phyloP scores from a whole-genome alignment of 78 protist species.

The Dictyostelium purpureum region DNA sequence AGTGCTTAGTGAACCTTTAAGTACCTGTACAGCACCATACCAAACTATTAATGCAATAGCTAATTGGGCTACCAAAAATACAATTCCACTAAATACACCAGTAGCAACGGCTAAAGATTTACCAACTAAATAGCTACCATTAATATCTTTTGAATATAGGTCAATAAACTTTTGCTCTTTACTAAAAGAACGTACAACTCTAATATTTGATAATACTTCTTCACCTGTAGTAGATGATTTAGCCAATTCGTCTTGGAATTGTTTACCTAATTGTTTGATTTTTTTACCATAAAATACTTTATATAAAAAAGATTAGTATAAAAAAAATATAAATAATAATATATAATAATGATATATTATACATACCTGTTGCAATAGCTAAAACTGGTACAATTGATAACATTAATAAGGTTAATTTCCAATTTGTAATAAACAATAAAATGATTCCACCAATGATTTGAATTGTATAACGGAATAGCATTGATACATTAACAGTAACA shows the following conservation, averaged over 20 bases:
- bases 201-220: conserved; percentile 64
- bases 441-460: conserved; percentile 68
- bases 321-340: too few relatives aligned
- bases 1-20: conserved; percentile 41
- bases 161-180: conserved; percentile 60
- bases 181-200: conserved; percentile 89
- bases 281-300: conserved; percentile 78
- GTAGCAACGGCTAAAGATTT: conserved; percentile 36
- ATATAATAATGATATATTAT: too few relatives aligned
- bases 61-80: conserved; percentile 38
- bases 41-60: conserved; percentile 78
- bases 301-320: too few relatives aligned
- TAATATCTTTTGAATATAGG: conserved; percentile 44
- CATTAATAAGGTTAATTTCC: conserved; percentile 87
- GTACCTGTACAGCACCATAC: conserved; percentile 86
- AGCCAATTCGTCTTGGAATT: conserved; percentile 85
- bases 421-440: conserved; percentile 78
- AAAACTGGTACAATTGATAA: conserved; percentile 84
- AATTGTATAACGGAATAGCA: conserved; percentile 69
- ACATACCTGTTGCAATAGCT: conserved; percentile 49
- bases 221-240: conserved; percentile 29
- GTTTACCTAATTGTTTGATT: conserved; percentile 63
- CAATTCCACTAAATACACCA: conserved; percentile 48
- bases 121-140: conserved; percentile 63
- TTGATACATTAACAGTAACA: conserved; percentile 75